These are phyloP conservation scores for Trametes meyenii DNA, from an alignment of 768 basidiomycete genomes.

Conservation along the genomic window DNA sequence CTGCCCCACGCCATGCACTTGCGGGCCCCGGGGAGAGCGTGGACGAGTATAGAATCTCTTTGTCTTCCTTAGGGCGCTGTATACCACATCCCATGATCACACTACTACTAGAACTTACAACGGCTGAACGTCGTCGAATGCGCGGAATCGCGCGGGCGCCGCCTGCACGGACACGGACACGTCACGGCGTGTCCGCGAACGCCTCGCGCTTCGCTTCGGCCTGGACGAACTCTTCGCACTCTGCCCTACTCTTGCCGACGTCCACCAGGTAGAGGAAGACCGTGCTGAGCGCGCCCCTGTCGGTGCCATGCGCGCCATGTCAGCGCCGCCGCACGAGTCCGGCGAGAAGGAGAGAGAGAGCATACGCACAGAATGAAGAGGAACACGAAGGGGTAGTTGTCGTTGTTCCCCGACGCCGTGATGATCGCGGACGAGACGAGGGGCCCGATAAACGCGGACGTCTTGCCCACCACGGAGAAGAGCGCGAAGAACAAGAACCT, in stretches of 20 bases:
- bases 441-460: constrained; percentile 76
- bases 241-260: constrained; percentile 61
- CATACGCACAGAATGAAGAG: constrained; percentile 65
- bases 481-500: constrained; percentile 78
- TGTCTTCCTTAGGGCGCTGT: no score
- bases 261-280: constrained; percentile 66
- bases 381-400: constrained; percentile 79
- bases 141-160: no score
- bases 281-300: constrained; percentile 55
- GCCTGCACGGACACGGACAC: background rate
- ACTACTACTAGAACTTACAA: no score
- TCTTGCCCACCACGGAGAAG: constrained; percentile 76
- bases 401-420: constrained; percentile 63
- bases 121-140: no score
- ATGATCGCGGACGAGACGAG: constrained; percentile 78
- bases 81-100: no score
- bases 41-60: background rate
- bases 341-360: constrained; percentile 3
- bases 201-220: constrained; percentile 53
- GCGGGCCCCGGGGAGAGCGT: background rate
- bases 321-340: background rate
- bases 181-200: constrained; percentile 30
- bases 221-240: constrained; percentile 62
- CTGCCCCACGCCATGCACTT: background rate
- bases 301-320: background rate